Evolutionary conservation across 2,329 filamentous ascomycete genomes (phyloP), one percentile per base, ranked within the genome.

Genomic region (Stagonosporopsis tanaceti): DNA sequence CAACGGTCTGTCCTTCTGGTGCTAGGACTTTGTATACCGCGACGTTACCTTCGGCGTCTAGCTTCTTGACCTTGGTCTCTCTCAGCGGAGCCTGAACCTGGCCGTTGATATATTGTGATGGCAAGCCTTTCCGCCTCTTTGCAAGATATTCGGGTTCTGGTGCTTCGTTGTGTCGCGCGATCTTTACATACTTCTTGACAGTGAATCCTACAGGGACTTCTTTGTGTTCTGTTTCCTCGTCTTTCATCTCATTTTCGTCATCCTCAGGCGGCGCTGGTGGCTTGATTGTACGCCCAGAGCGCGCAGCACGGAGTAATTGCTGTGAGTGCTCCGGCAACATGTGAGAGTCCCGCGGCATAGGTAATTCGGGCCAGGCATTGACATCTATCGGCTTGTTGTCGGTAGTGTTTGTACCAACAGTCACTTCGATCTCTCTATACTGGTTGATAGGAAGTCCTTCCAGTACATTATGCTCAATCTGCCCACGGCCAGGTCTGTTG

Each of bases 311-410:
- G 14, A 97, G 82, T 5, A 97, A 83, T 63, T 93, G 91, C 69
- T 95, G 91, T 50, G 89, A 94, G 73, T 93, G 90, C 1, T 89
- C 85, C 0, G 91, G 85, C 9, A 97, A 81, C 30, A 96, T 82
- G 56, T 90, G 85, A 28, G 87, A 91, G 73, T 97, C 94, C 68
- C 91, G 90, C 37, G 94, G 94, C 91, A 97, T 94, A 41, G 91
- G 88, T 17, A 92, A 84, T 71, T 97, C 93, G 45, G 87, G 88
- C 85, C 90, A 94, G 50, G 86, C 81, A 72, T 90, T 86, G 68
- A 87, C 84, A 60, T 87, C 72, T 30, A 79, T 82, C 30, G 79
- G 81, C 27, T 83, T 86, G 66, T 93, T 89, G 61, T 86, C 81
- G 35, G 86, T 83, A 9, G 84, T 80, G 12, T 86, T 86, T 50